Percentiles rank a stretch among this genome's conserved stretches.
Conservation (phyloP, 164 flowering plant species). For the Pachysandra terminalis region DNA sequence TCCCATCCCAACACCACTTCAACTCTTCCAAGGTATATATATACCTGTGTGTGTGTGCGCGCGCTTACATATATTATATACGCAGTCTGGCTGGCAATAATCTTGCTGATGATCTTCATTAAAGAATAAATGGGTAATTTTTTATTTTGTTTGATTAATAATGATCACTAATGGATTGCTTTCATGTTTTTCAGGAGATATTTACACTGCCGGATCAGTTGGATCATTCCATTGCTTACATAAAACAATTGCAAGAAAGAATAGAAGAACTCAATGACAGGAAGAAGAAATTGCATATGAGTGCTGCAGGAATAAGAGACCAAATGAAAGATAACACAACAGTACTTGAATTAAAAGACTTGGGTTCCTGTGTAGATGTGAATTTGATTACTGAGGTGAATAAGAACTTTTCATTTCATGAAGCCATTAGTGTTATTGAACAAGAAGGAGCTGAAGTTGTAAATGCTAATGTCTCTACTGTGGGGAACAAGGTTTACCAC, state of each 20-base stretch:
- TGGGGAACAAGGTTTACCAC: too few relatives aligned
- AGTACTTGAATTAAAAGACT: not conserved
- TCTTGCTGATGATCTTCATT: too few relatives aligned
- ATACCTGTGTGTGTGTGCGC: too few relatives aligned
- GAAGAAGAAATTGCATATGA: slow-evolving; percentile 20
- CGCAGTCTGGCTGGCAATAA: too few relatives aligned
- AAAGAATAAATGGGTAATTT: too few relatives aligned
- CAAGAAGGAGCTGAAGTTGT: too few relatives aligned
- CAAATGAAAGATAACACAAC: slow-evolving; percentile 14
- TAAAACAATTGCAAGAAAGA: too few relatives aligned
- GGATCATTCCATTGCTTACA: slow-evolving; percentile 27
- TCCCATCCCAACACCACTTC: not conserved
- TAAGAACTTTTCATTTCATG: slow-evolving; percentile 19
- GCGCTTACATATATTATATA: too few relatives aligned
- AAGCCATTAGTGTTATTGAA: slow-evolving; percentile 41
- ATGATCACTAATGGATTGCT: too few relatives aligned
- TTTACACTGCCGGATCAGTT: slow-evolving; percentile 34
- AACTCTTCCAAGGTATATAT: not conserved
- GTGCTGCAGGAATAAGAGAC: slow-evolving; percentile 1
- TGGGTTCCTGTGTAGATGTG: slow-evolving; percentile 40
- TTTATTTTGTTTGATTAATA: too few relatives aligned
- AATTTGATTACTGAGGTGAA: slow-evolving; percentile 39
- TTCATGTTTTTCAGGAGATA: slow-evolving; percentile 22
- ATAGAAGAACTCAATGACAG: too few relatives aligned
- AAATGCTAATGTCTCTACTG: too few relatives aligned